Conservation (phyloP, 192 early-diverging fungal species). For the Backusella sp. region DNA sequence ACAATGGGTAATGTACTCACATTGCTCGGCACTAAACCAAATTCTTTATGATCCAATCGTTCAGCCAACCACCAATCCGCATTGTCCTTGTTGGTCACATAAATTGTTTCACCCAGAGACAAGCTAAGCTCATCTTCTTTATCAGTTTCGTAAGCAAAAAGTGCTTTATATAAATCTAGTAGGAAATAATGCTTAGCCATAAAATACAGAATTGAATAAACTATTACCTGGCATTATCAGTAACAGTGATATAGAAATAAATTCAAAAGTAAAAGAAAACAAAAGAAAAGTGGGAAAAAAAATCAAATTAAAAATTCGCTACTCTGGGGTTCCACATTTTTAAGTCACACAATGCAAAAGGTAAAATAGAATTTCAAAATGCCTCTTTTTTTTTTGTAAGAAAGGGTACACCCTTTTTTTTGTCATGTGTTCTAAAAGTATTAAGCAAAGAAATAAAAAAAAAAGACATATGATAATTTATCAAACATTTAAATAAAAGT, state of each 20-base stretch:
- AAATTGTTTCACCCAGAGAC: slow-evolving; percentile 53
- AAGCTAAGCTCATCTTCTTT: slow-evolving; percentile 64
- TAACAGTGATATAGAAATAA: background rate
- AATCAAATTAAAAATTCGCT: background rate
- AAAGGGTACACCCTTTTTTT: background rate
- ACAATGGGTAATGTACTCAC: slow-evolving; percentile 25
- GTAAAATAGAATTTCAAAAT: background rate
- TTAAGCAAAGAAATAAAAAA: background rate
- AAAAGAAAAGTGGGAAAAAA: background rate
- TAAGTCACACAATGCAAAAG: background rate
- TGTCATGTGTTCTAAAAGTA: background rate
- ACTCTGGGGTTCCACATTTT: background rate
- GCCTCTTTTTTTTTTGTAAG: background rate
- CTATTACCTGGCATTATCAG: background rate
- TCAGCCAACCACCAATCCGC: slow-evolving; percentile 52
- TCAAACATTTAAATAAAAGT: too few relatives aligned
- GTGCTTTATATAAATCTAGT: slow-evolving; percentile 32
- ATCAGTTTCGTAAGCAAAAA: slow-evolving; percentile 51
- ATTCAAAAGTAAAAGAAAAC: background rate
- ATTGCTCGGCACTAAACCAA: slow-evolving; percentile 47
- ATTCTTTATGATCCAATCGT: slow-evolving; percentile 25
- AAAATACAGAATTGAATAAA: background rate
- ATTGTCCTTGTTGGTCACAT: slow-evolving; percentile 52
- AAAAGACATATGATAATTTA: background rate
- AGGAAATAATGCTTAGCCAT: background rate